Evolutionary conservation across 768 basidiomycete genomes (phyloP), one percentile per base, ranked within the genome.

Genomic region (Brasilioporus rufonigricans): DNA sequence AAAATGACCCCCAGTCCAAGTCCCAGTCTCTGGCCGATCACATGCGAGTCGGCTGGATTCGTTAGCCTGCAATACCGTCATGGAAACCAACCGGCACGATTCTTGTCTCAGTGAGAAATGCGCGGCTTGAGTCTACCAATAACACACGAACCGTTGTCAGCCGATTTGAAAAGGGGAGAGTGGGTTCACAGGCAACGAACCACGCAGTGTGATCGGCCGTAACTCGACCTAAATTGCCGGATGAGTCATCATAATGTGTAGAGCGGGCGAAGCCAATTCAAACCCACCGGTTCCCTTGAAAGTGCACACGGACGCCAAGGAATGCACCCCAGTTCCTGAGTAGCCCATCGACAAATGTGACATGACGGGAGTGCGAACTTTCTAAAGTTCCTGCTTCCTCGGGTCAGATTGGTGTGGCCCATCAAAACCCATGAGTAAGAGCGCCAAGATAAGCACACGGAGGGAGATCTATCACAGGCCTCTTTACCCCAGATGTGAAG

Each of bases 301-400:
- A 44, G 53, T 36, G 48, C 36, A 48, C 23, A 35, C 19, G 24
- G 41, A 60, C 60, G 60, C 43, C 40, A 46, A 41, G 41, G 54
- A 58, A 61, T 29, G 60, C 32, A 69, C 67, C 69, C 67, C 57
- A 58, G 67, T 69, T 71, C 62, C 67, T 61, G 65, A 65, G 44
- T 45, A 53, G 49, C 58, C 32, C 40, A 36, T 41, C 45, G 48
- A 57, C 48, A 58, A 59, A 63, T 52, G 27, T 23, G 49, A 57
- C 3, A 27, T 32, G 52, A 57, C 56, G 56, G 54, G 61, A 49
- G 50, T 32, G 35, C 35, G 29, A 59, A 54, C 35, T 18, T 56
- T 59, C 36, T 24, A 26, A 48, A 23, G 18, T 21, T 57, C 53
- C 31, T 45, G 44, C n/a, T 61, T 59, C 62, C 53, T 59, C 59